Percentiles rank a stretch among this genome's conserved stretches.
These are phyloP conservation scores for Gossypium thurberi DNA, from an alignment of 345 rosid species.

Conservation along the genomic window DNA sequence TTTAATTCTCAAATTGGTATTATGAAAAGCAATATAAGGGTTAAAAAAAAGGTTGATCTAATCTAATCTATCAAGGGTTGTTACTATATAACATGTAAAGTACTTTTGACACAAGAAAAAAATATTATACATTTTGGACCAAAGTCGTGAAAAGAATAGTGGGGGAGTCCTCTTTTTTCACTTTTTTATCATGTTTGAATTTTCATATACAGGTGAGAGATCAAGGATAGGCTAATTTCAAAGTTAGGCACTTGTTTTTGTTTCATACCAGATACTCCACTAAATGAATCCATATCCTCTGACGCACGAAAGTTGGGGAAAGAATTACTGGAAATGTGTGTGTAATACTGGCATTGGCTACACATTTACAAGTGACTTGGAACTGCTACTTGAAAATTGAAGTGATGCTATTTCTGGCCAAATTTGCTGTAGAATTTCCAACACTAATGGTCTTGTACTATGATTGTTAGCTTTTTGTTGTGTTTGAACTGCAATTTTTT, in stretches of 20 bases:
- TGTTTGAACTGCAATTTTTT: too few species aligned
- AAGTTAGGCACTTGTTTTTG: not conserved
- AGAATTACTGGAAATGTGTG: too few species aligned
- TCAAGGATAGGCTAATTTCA: not conserved
- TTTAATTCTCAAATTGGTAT: conserved; percentile 3
- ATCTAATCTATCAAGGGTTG: not conserved
- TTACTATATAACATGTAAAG: not conserved
- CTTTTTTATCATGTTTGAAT: not conserved
- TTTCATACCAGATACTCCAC: too few species aligned
- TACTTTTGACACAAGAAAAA: not conserved
- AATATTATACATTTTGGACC: not conserved
- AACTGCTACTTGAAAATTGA: too few species aligned
- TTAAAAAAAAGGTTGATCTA: not conserved
- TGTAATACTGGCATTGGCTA: too few species aligned
- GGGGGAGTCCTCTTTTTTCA: not conserved
- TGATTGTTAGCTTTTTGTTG: too few species aligned
- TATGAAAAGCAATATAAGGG: not conserved
- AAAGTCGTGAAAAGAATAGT: not conserved
- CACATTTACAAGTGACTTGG: too few species aligned
- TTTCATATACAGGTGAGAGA: not conserved
- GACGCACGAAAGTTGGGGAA: too few species aligned
- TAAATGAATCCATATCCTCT: too few species aligned
- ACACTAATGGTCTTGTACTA: too few species aligned
- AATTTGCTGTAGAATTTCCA: too few species aligned
- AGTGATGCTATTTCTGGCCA: too few species aligned